These are phyloP conservation scores for Hypomyces perniciosus DNA, from an alignment of 2,329 filamentous ascomycete genomes.

Conservation along the genomic window DNA sequence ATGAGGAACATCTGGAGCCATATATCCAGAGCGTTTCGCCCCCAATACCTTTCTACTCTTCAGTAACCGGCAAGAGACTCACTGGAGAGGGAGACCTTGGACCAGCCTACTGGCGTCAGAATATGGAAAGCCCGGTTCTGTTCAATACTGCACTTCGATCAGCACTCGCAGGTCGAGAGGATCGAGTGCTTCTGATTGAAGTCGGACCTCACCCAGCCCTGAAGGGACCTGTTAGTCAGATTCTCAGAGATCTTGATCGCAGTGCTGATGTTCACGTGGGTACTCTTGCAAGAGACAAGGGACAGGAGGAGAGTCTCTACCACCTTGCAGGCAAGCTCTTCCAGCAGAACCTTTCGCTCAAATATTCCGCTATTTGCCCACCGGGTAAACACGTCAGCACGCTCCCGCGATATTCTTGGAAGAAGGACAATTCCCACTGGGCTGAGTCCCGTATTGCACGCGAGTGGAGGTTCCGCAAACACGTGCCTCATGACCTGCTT, in stretches of 20 bases:
- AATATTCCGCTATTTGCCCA: constrained; percentile 8
- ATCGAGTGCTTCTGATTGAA: constrained; percentile 15
- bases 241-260: constrained; percentile 1
- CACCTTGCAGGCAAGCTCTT: constrained; percentile 22
- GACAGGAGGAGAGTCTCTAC: constrained; percentile 10
- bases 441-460: constrained; percentile 24
- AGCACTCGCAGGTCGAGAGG: background rate
- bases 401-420: constrained; percentile 35
- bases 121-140: constrained; percentile 26
- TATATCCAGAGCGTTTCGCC: background rate
- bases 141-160: constrained; percentile 17
- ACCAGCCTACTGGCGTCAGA: constrained; percentile 24
- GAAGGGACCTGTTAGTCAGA: constrained; percentile 14
- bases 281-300: constrained; percentile 14
- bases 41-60: constrained; percentile 19
- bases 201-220: constrained; percentile 18
- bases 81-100: constrained; percentile 9
- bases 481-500: constrained; percentile 34
- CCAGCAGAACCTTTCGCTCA: constrained; percentile 16
- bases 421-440: constrained; percentile 30
- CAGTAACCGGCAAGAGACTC: constrained; percentile 25
- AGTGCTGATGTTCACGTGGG: constrained; percentile 9
- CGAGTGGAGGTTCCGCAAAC: constrained; percentile 26
- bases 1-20: background rate
- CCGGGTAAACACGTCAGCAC: constrained; percentile 13